Evolutionary conservation across 202 grass and related monocot genomes (phyloP).

Genomic region (Panicum virgatum): DNA sequence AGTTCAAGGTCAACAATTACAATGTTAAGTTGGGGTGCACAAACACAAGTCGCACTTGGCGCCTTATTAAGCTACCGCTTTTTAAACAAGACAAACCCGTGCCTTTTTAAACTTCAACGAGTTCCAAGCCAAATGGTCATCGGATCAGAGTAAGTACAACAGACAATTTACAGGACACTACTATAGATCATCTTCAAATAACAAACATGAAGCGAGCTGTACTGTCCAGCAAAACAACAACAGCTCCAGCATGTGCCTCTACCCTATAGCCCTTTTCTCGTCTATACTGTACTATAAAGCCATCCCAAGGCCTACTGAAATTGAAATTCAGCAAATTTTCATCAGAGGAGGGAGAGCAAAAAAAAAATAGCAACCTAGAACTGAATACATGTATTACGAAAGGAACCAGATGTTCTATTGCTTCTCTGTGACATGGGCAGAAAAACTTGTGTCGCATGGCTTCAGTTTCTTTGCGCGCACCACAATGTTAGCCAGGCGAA

Average conservation of each 20-base stretch:
- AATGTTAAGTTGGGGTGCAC: too few relatives aligned
- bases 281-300: constrained; percentile 24
- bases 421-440: constrained; percentile 11
- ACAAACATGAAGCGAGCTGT: constrained; percentile 18
- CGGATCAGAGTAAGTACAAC: too few relatives aligned
- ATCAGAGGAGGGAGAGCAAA: too few relatives aligned
- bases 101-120: too few relatives aligned
- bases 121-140: too few relatives aligned
- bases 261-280: constrained; percentile 1
- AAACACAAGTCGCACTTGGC: too few relatives aligned
- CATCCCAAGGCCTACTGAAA: constrained; percentile 22
- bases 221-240: not conserved
- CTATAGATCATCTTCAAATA: constrained; percentile 11
- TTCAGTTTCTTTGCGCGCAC: not conserved
- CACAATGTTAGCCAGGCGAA: not conserved
- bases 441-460: constrained; percentile 4
- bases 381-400: not conserved
- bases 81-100: too few relatives aligned
- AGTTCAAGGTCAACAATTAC: too few relatives aligned
- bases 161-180: not conserved
- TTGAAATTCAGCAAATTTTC: constrained; percentile 1
- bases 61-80: too few relatives aligned
- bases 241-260: constrained; percentile 1
- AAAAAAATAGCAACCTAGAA: not conserved
- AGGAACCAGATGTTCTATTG: not conserved